A percentile compares a stretch with the other conserved stretches of the same genome.
Evolutionary conservation across 1,284 basidiomycete species (phyloP).

Genomic region (Rhodotorula sp.): DNA sequence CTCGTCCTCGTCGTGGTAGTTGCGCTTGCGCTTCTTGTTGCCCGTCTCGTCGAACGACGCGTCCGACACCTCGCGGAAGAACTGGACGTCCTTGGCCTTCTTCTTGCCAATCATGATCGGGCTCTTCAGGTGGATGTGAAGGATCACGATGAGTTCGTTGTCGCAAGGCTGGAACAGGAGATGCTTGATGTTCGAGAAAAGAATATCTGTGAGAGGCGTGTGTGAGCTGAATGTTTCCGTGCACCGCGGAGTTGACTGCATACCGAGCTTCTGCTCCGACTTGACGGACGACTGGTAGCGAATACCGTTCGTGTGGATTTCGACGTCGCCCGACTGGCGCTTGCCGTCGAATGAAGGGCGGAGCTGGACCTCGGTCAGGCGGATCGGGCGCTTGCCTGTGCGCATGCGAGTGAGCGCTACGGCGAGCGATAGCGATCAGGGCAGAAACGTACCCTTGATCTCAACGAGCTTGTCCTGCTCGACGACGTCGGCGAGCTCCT

Average conservation of each 20-base stretch:
- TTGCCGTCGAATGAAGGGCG: constrained; percentile 92
- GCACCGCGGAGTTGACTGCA: constrained; percentile 46
- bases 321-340: constrained; percentile 82
- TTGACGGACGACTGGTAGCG: constrained; percentile 80
- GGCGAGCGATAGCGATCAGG: neutral
- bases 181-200: constrained; percentile 98
- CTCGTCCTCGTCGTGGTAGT: constrained; percentile 98
- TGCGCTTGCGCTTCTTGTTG: constrained; percentile 87
- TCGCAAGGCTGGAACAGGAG: constrained; percentile 99
- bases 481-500: constrained; percentile 96
- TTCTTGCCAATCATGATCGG: constrained; percentile 99
- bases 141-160: constrained; percentile 89
- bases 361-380: constrained; percentile 88
- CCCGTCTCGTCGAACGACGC: constrained; percentile 98
- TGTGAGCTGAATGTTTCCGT: neutral
- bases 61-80: constrained; percentile 96
- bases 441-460: constrained; percentile 63
- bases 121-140: constrained; percentile 90
- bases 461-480: constrained; percentile 89
- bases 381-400: constrained; percentile 61
- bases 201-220: constrained; percentile 64
- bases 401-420: neutral
- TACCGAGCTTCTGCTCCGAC: constrained; percentile 81
- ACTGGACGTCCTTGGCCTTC: constrained; percentile 97
- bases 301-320: constrained; percentile 97